Evolutionary conservation across 495 filamentous ascomycete genomes (phyloP).

Genomic region (Articulospora tetracladia): DNA sequence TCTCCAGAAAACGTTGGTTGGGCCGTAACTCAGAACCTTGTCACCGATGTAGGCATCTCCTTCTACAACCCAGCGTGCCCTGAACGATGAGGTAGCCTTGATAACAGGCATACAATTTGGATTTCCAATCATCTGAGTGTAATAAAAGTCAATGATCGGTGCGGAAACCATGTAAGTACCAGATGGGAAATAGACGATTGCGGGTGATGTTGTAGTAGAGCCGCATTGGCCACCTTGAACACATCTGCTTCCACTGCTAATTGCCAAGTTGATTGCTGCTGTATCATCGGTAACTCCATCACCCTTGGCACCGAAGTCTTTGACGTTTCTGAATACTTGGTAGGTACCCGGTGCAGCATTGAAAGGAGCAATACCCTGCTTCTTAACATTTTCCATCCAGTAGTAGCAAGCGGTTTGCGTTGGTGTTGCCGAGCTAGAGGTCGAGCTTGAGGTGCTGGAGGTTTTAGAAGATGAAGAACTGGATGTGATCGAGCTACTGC

Average conservation of each 20-base stretch:
- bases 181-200: conserved; percentile 27
- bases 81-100: conserved; percentile 61
- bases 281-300: conserved; percentile 72
- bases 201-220: conserved; percentile 41
- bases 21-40: conserved; percentile 39
- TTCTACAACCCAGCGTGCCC: conserved; percentile 72
- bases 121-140: conserved; percentile 67
- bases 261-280: conserved; percentile 62
- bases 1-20: conserved; percentile 76
- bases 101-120: conserved; percentile 61
- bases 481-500: neutral
- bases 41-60: conserved; percentile 60
- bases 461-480: neutral
- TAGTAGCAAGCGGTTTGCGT: conserved; percentile 10
- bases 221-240: conserved; percentile 30
- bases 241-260: conserved; percentile 49
- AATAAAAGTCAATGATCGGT: conserved; percentile 59
- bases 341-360: conserved; percentile 17
- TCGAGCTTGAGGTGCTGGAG: neutral
- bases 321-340: conserved; percentile 26
- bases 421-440: neutral
- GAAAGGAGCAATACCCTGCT: conserved; percentile 30
- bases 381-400: conserved; percentile 26
- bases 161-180: conserved; percentile 58
- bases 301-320: conserved; percentile 35